Evolutionary conservation across 495 filamentous ascomycete species (phyloP).

Genomic region (Xylaria longipes): DNA sequence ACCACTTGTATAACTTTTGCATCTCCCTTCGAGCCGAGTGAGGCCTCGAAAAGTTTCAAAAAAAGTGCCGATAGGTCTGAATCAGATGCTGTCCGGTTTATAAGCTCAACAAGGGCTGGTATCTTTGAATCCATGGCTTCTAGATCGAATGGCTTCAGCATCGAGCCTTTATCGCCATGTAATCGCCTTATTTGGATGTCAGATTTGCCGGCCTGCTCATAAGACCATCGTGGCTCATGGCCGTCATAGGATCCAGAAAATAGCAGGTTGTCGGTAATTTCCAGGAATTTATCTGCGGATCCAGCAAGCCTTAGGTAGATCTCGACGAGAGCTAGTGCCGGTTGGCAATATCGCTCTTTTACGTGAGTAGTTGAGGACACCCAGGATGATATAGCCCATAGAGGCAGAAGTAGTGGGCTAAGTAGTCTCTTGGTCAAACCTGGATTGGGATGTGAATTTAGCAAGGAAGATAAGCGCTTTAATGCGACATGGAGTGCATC

Average conservation of each 20-base stretch:
- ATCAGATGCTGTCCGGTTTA: slow-evolving; percentile 60
- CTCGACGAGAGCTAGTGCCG: slow-evolving; percentile 51
- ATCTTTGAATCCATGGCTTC: slow-evolving; percentile 41
- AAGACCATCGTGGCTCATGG: slow-evolving; percentile 46
- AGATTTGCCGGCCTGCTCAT: slow-evolving; percentile 34
- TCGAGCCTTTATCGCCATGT: slow-evolving; percentile 18
- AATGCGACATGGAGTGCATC: slow-evolving; percentile 57
- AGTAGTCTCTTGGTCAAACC: slow-evolving; percentile 74
- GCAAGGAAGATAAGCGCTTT: slow-evolving; percentile 61
- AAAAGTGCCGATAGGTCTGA: slow-evolving; percentile 68
- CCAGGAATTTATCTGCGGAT: slow-evolving; percentile 47
- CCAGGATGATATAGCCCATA: slow-evolving; percentile 73
- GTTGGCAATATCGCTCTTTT: slow-evolving; percentile 43
- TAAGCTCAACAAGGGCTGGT: slow-evolving; percentile 60
- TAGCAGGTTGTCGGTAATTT: slow-evolving; percentile 51
- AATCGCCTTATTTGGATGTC: slow-evolving; percentile 36
- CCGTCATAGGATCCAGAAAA: slow-evolving; percentile 43
- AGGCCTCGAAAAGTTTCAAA: slow-evolving; percentile 65
- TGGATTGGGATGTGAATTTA: slow-evolving; percentile 74
- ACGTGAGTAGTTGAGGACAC: slow-evolving; percentile 34
- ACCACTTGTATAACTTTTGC: slow-evolving; percentile 34
- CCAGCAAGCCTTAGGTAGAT: slow-evolving; percentile 55
- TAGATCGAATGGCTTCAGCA: slow-evolving; percentile 29
- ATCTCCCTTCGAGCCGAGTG: slow-evolving; percentile 52
- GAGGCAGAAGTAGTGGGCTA: slow-evolving; percentile 65